Conservation (phyloP, 192 early-diverging fungal genomes). For the Podila clonocystis region DNA sequence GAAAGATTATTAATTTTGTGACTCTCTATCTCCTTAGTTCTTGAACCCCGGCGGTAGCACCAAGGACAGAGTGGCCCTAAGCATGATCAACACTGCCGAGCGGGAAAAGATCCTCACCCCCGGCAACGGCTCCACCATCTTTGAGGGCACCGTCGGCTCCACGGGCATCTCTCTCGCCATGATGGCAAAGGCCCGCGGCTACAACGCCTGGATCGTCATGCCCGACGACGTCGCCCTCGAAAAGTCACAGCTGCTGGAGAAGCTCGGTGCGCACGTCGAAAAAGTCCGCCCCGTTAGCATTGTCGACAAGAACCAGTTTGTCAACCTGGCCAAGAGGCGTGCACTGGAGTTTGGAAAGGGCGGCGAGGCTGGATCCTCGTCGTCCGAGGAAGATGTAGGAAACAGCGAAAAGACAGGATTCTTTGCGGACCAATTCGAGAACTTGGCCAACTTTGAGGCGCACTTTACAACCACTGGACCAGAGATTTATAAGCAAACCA, state of each 20-base stretch:
- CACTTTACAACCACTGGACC: constrained; percentile 90
- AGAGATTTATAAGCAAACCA: constrained; percentile 84
- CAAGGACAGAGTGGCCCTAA: constrained; percentile 94
- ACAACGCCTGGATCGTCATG: constrained; percentile 95
- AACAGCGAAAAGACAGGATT: constrained; percentile 57
- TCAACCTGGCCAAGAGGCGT: constrained; percentile 84
- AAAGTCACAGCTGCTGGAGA: constrained; percentile 87
- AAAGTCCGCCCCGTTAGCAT: constrained; percentile 92
- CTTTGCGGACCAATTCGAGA: constrained; percentile 98
- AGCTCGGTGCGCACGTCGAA: constrained; percentile 89
- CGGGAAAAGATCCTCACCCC: constrained; percentile 71
- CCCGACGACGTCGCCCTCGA: constrained; percentile 94
- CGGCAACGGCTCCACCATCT: constrained; percentile 80
- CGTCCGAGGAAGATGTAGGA: not conserved
- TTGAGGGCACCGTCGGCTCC: constrained; percentile 96
- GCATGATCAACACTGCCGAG: constrained; percentile 87
- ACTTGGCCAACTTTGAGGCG: constrained; percentile 80
- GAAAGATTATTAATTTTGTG: too few species aligned
- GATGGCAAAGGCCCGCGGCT: constrained; percentile 89
- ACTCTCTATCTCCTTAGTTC: constrained; percentile 62
- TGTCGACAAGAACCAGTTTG: constrained; percentile 91
- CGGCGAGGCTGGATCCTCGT: not conserved
- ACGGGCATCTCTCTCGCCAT: constrained; percentile 97
- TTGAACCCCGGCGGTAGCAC: constrained; percentile 92
- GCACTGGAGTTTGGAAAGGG: constrained; percentile 71